These are phyloP conservation scores for Biancaea sappan DNA, from an alignment of 306 rosid genomes.

Conservation along the genomic window DNA sequence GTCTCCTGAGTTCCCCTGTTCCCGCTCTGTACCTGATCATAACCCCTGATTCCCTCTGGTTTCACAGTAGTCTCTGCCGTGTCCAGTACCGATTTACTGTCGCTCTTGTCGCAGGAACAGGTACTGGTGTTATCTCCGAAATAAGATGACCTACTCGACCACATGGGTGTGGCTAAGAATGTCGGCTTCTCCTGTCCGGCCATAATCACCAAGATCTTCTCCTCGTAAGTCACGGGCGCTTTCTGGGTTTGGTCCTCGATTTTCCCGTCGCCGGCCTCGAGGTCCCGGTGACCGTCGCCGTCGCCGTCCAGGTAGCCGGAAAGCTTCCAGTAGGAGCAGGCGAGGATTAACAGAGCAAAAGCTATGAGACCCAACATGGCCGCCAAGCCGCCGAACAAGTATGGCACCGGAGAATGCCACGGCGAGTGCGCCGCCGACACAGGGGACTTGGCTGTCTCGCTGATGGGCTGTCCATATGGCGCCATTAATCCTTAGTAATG, in stretches of 20 bases:
- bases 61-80: constrained; percentile 33
- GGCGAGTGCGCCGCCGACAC: constrained; percentile 52
- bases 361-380: constrained; percentile 98
- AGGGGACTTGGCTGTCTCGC: constrained; percentile 44
- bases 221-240: constrained; percentile 56
- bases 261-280: constrained; percentile 59
- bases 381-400: constrained; percentile 90
- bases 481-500: constrained; percentile 40
- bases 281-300: constrained; percentile 48
- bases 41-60: constrained; percentile 11
- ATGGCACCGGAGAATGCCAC: constrained; percentile 98
- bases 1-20: constrained; percentile 31
- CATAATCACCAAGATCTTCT: constrained; percentile 91
- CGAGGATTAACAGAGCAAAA: constrained; percentile 87
- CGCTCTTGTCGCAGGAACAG: constrained; percentile 49
- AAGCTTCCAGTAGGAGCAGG: constrained; percentile 98
- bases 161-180: constrained; percentile 81
- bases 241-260: constrained; percentile 45
- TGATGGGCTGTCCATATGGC: constrained; percentile 62
- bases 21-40: constrained; percentile 12
- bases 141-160: constrained; percentile 66
- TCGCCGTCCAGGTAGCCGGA: constrained; percentile 70
- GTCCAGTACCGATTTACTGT: constrained; percentile 42
- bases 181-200: constrained; percentile 91
- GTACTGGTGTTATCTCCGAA: constrained; percentile 53